These are phyloP conservation scores for Tilletia indica DNA, from an alignment of 1,284 basidiomycete genomes.

Conservation along the genomic window DNA sequence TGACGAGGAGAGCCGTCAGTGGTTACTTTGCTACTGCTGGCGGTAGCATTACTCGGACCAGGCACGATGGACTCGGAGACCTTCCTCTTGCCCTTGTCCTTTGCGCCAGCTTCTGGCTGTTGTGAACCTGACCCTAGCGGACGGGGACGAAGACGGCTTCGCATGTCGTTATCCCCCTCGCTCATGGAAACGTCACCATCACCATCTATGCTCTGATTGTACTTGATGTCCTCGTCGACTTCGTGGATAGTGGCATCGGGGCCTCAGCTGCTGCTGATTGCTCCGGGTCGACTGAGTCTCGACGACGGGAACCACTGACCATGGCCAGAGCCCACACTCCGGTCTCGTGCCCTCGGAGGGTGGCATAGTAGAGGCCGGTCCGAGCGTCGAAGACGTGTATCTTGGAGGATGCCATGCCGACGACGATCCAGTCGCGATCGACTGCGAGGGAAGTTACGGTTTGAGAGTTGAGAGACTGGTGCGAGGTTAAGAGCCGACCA, in stretches of 20 bases:
- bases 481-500: constrained; percentile 73
- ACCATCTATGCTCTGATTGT: not conserved
- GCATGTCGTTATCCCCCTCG: not conserved
- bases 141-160: constrained; percentile 1
- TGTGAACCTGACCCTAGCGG: not conserved
- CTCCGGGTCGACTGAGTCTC: not conserved
- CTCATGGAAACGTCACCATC: constrained; percentile 5
- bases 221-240: not conserved
- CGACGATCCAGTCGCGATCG: constrained; percentile 79
- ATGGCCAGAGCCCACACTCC: constrained; percentile 92
- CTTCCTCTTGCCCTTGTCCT: constrained; percentile 4
- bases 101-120: not conserved
- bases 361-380: constrained; percentile 74
- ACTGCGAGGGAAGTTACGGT: constrained; percentile 82
- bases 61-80: not conserved
- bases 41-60: no score
- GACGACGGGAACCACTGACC: constrained; percentile 47
- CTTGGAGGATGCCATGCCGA: constrained; percentile 82
- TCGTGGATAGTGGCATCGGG: not conserved
- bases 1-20: not conserved
- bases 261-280: not conserved
- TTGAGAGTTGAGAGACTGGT: constrained; percentile 65
- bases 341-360: constrained; percentile 77
- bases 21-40: not conserved
- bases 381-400: constrained; percentile 82